phyloP scores from a whole-genome alignment of 2,329 filamentous ascomycete species.

The Talaromyces marneffei region DNA sequence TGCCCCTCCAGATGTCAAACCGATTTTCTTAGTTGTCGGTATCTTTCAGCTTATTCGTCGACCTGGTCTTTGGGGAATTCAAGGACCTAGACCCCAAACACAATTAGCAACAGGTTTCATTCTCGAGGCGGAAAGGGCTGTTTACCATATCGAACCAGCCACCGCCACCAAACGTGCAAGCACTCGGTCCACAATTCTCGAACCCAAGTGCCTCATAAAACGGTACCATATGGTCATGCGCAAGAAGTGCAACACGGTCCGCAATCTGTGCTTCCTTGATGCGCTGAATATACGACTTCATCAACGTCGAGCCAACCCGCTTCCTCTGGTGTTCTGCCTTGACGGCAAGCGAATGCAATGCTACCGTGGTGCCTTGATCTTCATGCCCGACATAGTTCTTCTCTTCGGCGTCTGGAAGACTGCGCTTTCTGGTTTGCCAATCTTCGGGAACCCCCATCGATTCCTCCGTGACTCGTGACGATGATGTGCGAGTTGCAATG shows the following conservation, averaged over 20 bases:
- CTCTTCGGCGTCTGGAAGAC: slow-evolving; percentile 27
- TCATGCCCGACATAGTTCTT: slow-evolving; percentile 60
- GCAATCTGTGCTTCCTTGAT: slow-evolving; percentile 65
- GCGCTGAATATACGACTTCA: slow-evolving; percentile 71
- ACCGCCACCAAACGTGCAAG: slow-evolving; percentile 67
- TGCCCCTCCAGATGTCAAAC: background rate
- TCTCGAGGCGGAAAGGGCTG: too few species aligned
- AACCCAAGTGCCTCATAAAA: slow-evolving; percentile 79
- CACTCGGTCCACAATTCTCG: slow-evolving; percentile 60
- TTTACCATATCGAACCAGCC: slow-evolving; percentile 79
- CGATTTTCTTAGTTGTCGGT: background rate
- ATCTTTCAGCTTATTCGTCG: background rate
- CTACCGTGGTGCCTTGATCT: slow-evolving; percentile 67
- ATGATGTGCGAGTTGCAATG: slow-evolving; percentile 64
- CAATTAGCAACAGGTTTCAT: too few species aligned
- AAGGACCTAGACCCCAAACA: slow-evolving; percentile 25
- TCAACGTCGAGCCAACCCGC: slow-evolving; percentile 66
- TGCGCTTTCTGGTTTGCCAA: slow-evolving; percentile 51
- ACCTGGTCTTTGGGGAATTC: slow-evolving; percentile 24
- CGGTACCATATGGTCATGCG: slow-evolving; percentile 64
- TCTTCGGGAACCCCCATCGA: slow-evolving; percentile 69
- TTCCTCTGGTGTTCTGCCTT: slow-evolving; percentile 67
- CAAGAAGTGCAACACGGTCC: slow-evolving; percentile 68
- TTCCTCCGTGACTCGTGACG: slow-evolving; percentile 61
- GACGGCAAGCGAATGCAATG: slow-evolving; percentile 76